Percentiles rank a stretch among this genome's conserved stretches.
Evolutionary conservation across 805 yeast genomes (phyloP).

Genomic region (Wickerhamiella sorbophila): DNA sequence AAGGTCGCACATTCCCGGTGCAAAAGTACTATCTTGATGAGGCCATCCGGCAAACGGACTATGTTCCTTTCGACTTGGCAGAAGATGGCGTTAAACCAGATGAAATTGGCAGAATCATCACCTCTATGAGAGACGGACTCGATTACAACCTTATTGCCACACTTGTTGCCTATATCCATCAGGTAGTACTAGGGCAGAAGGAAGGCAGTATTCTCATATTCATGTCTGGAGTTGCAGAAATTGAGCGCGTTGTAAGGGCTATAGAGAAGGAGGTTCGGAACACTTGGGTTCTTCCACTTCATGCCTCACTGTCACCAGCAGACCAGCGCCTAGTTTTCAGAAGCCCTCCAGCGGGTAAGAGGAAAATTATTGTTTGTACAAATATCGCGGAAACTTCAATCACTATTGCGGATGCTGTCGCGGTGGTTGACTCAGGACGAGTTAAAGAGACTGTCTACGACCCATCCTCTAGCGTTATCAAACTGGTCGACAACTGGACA

Average conservation of each 20-base stretch:
- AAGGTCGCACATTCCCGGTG: conserved; percentile 90
- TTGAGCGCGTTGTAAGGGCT: conserved; percentile 44
- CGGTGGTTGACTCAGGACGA: conserved; percentile 76
- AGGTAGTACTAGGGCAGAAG: conserved; percentile 30
- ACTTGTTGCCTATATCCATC: conserved; percentile 41
- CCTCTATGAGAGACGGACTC: conserved; percentile 29
- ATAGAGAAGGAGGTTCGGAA: conserved; percentile 22
- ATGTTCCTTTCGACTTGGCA: conserved; percentile 20
- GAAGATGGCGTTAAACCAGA: conserved; percentile 13
- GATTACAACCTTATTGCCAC: conserved; percentile 59
- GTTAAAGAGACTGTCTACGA: conserved; percentile 69
- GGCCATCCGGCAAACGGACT: conserved; percentile 43
- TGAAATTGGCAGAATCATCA: conserved; percentile 22
- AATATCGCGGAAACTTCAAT: conserved; percentile 96
- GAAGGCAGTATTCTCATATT: conserved; percentile 72
- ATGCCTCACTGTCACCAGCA: conserved; percentile 69
- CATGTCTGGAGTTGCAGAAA: conserved; percentile 84
- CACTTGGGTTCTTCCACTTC: conserved; percentile 52
- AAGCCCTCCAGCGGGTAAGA: conserved; percentile 34
- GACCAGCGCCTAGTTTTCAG: conserved; percentile 72
- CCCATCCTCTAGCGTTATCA: conserved; percentile 49
- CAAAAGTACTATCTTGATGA: conserved; percentile 59
- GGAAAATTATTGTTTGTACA: conserved; percentile 80
- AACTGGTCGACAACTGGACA: conserved; percentile 68
- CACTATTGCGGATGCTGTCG: conserved; percentile 90